Evolutionary conservation across 139 green algal species (phyloP).

Genomic region (Chlamydomonas sp.): DNA sequence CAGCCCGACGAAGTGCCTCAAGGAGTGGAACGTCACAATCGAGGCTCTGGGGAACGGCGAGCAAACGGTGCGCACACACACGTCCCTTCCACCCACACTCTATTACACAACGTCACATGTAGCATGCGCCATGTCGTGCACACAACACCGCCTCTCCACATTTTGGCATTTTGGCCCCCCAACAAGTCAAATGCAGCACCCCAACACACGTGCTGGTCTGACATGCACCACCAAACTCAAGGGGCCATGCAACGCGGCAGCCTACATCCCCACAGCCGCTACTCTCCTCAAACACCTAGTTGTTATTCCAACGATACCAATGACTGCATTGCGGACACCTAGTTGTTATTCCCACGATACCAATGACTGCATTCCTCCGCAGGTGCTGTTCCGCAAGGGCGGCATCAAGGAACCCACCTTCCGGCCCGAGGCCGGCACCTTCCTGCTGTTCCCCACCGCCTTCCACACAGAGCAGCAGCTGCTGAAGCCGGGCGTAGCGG

Average conservation of each 20-base stretch:
- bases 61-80: constrained; percentile 45
- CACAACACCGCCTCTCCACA: no score
- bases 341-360: neutral
- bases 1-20: constrained; percentile 42
- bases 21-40: constrained; percentile 61
- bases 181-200: neutral
- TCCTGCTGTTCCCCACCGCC: constrained; percentile 48
- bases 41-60: constrained; percentile 48
- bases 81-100: no score
- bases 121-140: no score
- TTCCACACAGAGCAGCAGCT: constrained; percentile 69
- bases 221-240: neutral
- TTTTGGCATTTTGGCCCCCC: no score
- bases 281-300: no score
- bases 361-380: neutral
- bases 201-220: neutral
- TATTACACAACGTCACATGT: no score
- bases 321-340: neutral
- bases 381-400: constrained; percentile 80
- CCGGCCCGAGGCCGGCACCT: constrained; percentile 13
- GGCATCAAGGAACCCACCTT: constrained; percentile 73
- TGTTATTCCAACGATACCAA: neutral
- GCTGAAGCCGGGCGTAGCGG: constrained; percentile 58
- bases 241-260: no score
- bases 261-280: no score